phyloP scores from a whole-genome alignment of 306 rosid species.

The Citrullus amarus region DNA sequence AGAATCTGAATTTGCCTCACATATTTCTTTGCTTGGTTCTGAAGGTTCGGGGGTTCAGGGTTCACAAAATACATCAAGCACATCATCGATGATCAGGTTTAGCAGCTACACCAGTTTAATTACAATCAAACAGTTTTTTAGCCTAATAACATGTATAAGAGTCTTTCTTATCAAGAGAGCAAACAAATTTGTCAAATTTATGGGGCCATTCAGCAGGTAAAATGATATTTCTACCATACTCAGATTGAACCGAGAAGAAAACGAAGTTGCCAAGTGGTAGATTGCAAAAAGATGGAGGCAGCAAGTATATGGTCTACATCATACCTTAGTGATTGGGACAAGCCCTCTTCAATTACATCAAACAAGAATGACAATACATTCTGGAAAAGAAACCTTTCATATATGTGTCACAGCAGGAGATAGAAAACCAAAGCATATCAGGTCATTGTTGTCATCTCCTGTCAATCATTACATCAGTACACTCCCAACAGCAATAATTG shows the following conservation, averaged over 20 bases:
- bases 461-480: background rate
- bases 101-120: background rate
- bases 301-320: background rate
- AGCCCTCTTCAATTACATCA: background rate
- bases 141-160: background rate
- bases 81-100: background rate
- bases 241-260: background rate
- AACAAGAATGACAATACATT: background rate
- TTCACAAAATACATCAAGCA: background rate
- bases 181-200: background rate
- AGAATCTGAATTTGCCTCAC: slow-evolving; percentile 14
- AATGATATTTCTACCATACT: background rate
- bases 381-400: background rate
- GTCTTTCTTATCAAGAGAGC: background rate
- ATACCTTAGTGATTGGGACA: background rate
- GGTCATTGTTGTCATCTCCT: background rate
- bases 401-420: background rate
- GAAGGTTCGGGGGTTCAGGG: background rate
- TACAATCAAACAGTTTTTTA: background rate
- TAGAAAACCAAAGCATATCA: background rate
- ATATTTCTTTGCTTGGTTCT: background rate
- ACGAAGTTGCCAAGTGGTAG: background rate
- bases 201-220: background rate
- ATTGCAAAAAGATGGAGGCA: background rate
- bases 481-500: background rate